Conservation (phyloP, 345 rosid species). For the Balakata baccata region DNA sequence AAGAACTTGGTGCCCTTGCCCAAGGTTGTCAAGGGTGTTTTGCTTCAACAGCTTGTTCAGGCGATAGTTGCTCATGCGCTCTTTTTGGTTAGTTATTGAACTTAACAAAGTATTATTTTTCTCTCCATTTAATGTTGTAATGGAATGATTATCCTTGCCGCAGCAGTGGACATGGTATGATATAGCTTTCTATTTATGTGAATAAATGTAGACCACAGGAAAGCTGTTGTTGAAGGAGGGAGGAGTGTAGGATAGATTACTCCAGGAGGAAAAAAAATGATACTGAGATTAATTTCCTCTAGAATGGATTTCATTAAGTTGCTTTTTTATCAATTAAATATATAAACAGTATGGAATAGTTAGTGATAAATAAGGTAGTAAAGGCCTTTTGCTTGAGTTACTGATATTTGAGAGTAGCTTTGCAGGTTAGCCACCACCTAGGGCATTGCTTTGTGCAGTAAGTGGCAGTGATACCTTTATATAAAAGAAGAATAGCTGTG, state of each 20-base stretch:
- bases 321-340: neutral
- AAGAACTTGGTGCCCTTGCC: slow-evolving; percentile 53
- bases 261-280: neutral
- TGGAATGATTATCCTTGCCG: slow-evolving; percentile 6
- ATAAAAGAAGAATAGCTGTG: neutral
- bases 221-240: too few species aligned
- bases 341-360: neutral
- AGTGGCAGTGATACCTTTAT: neutral
- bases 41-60: slow-evolving; percentile 70
- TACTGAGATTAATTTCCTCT: neutral
- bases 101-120: neutral
- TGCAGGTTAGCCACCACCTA: neutral
- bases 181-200: neutral
- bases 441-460: neutral
- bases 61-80: slow-evolving; percentile 58
- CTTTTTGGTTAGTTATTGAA: slow-evolving; percentile 45
- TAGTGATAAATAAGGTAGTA: neutral
- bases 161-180: neutral
- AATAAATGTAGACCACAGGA: too few species aligned
- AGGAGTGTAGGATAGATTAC: too few species aligned
- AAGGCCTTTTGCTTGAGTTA: neutral
- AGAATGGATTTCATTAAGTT: neutral
- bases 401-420: too few species aligned
- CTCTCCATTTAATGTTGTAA: neutral
- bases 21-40: slow-evolving; percentile 54